Evolutionary conservation across 1,139 yeast genomes (phyloP).

Genomic region (Suhomyces guaymorum): DNA sequence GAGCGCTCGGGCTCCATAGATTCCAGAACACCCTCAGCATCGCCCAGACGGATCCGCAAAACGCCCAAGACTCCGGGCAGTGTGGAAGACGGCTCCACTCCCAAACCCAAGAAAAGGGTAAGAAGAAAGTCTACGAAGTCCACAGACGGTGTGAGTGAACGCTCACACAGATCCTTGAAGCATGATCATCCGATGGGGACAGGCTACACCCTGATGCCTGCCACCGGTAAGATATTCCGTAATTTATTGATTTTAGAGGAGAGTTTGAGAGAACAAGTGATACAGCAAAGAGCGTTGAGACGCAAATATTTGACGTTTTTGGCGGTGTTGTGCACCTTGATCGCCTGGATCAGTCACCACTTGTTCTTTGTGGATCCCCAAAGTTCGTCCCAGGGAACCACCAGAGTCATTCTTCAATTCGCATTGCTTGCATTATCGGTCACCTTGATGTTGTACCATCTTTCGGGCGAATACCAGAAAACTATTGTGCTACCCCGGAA

Average conservation of each 20-base stretch:
- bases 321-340: constrained; percentile 48
- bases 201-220: constrained; percentile 50
- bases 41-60: constrained; percentile 13
- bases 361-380: constrained; percentile 33
- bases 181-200: constrained; percentile 27
- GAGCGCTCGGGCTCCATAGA: constrained; percentile 1
- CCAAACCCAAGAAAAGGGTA: constrained; percentile 28
- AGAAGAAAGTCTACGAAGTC: constrained; percentile 36
- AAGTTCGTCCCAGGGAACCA: constrained; percentile 29
- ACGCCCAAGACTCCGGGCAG: constrained; percentile 1
- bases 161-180: constrained; percentile 21
- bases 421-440: constrained; percentile 65
- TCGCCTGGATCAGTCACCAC: constrained; percentile 45
- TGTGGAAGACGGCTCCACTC: constrained; percentile 12
- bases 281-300: constrained; percentile 67
- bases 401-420: constrained; percentile 57
- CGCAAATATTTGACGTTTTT: constrained; percentile 75
- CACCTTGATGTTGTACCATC: constrained; percentile 73
- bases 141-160: constrained; percentile 26
- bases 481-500: constrained; percentile 81
- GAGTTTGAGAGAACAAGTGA: constrained; percentile 75
- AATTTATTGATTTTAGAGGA: constrained; percentile 84
- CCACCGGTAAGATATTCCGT: constrained; percentile 73
- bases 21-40: constrained; percentile 6
- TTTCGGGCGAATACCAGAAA: constrained; percentile 86